Base-by-base conservation (phyloP, 352 stramenopile genomes). In the Phytophthora syringae region DNA sequence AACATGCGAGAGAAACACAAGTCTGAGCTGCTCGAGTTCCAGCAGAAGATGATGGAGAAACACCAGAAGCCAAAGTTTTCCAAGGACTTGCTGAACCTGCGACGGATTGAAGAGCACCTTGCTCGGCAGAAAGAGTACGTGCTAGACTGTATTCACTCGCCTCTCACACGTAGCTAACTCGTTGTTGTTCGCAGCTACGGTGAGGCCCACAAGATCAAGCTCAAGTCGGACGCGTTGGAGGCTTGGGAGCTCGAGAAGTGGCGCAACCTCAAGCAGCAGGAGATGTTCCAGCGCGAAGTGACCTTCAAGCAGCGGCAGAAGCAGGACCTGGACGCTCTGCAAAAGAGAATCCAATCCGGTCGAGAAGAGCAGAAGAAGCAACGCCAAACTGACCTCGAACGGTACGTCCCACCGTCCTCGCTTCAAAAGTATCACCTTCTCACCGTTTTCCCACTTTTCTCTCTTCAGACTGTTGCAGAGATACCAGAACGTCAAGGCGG, bases 201-300 rank as follows among this genome's bases (percentile, higher is more conserved):
- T 11, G 95, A 99, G 63, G 96, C 95, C 6, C 95, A 98, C 74
- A 98, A 98, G 80, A 98, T 98, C 70, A 99, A 99, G 76, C 77
- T 97, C 28, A 98, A 98, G 60, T 93, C 93, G 34, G 95, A 99
- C 67, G 88, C 88, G 6, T 71, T 98, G 47, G 94, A 98, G 66
- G 92, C 93, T 2, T 98, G 89, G 83, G 96, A 99, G 77, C 77
- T 97, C 16, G 92, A 98, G 64, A 98, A 98, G 69, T 98, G 94
- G 90, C 88, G 93, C 54, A 97, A 96, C 70, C 76, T 92, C 60
- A 98, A 97, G 69, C 92, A 98, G 73, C 92, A 97, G 59, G 95
- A 98, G 62, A 94, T 98, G 82, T 94, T 97, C 60, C 92, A 98
- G 70, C 86, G 95, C 43, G 96, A 99, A 60, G 84, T 89, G 48